These are phyloP conservation scores for Trichopus zeylanicus DNA, from an alignment of 116 monocot genomes.

Conservation along the genomic window DNA sequence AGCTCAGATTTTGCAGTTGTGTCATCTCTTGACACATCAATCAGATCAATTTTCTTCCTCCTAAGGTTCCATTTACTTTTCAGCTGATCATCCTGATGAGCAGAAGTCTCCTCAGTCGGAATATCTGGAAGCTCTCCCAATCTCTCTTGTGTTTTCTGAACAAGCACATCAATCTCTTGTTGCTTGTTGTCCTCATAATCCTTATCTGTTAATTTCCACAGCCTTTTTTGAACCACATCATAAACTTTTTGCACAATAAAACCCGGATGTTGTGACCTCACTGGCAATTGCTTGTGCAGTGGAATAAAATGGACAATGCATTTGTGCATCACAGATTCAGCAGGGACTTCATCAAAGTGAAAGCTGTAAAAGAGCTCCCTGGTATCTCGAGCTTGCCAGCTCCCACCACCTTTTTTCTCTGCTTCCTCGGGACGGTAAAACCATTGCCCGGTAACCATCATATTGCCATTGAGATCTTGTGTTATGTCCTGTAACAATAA, in stretches of 20 bases:
- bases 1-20: constrained; percentile 24
- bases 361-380: constrained; percentile 90
- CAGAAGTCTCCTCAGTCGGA: constrained; percentile 36
- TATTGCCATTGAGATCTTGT: constrained; percentile 40
- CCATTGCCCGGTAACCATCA: constrained; percentile 85
- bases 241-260: constrained; percentile 88
- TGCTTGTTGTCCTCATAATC: constrained; percentile 80
- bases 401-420: constrained; percentile 71
- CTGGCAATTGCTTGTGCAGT: constrained; percentile 61
- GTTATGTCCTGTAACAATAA: constrained; percentile 50
- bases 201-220: constrained; percentile 82
- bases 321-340: constrained; percentile 93
- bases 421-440: constrained; percentile 97
- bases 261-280: constrained; percentile 62
- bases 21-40: constrained; percentile 62
- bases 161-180: constrained; percentile 67
- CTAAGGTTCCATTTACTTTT: constrained; percentile 39
- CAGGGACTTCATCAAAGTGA: constrained; percentile 83
- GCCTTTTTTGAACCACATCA: constrained; percentile 63
- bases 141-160: constrained; percentile 59
- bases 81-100: constrained; percentile 33
- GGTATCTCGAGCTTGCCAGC: constrained; percentile 55
- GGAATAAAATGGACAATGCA: constrained; percentile 93
- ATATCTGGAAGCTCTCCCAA: constrained; percentile 64
- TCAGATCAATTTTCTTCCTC: constrained; percentile 33